Evolutionary conservation across 2,329 filamentous ascomycete genomes (phyloP), one percentile per base, ranked within the genome.

Genomic region (Aspergillus caelatus): DNA sequence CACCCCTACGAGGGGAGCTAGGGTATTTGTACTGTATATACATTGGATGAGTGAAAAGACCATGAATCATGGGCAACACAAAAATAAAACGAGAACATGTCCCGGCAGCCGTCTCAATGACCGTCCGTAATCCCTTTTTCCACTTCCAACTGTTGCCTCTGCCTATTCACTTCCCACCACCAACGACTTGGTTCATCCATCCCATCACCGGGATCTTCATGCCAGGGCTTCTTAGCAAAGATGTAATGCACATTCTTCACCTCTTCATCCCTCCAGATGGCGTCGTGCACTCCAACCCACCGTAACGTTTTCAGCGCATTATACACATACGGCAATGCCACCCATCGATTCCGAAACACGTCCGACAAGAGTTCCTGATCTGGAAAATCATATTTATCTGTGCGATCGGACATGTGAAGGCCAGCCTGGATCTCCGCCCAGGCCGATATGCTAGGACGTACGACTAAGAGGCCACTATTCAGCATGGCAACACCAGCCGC

Each of bases 201-300:
- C 12, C 56, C 23, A 8, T 34, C n/a, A 28, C 57, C 45, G 50
- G 62, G 57, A 14, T 65, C 62, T 64, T 88, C 85, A 65, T 89
- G 85, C 87, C 87, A 89, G 4, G 87, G 87, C 77, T 89, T 89
- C 36, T 86, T 86, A 57, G 80, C 84, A 61, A 89, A 71, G 46
- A 89, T 84, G 69, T 87, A 89, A 72, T 89, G 87, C 12, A 89
- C 78, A 68, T 88, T 89, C 78, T 88, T 88, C 23, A 89, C 84
- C 68, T 82, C 72, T 21, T 84, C 82, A 65, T 89, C 86, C 63
- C 81, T 77, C 87, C 87, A 89, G 61, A 89, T 88, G 32, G 80
- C 76, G 67, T 84, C 79, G 69, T 88, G 86, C 61, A 88, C 84
- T 85, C 67, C 62, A 68, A 82, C 74, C 75, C 78, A 81, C 59